Conservation (phyloP, 2,329 filamentous ascomycete genomes). For the Exophiala lecanii-corni region DNA sequence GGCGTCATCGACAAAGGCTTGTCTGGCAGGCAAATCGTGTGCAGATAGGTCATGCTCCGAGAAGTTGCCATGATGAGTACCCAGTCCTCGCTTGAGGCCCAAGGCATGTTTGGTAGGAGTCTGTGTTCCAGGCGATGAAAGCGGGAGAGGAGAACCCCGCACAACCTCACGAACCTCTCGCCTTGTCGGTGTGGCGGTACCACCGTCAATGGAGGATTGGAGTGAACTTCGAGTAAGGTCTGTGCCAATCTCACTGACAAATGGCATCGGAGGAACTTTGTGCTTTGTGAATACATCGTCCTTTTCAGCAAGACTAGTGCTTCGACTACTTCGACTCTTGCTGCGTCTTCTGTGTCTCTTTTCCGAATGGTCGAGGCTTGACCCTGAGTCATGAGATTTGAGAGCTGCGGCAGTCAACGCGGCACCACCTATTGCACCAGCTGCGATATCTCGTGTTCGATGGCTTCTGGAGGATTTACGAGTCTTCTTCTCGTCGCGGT, state of each 20-base stretch:
- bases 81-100: constrained; percentile 53
- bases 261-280: constrained; percentile 74
- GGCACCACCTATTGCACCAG: constrained; percentile 52
- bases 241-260: constrained; percentile 80
- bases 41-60: constrained; percentile 48
- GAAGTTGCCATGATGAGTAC: constrained; percentile 60
- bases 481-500: constrained; percentile 49
- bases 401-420: constrained; percentile 60
- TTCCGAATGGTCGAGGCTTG: constrained; percentile 46
- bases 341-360: constrained; percentile 41
- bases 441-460: constrained; percentile 50
- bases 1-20: constrained; percentile 44
- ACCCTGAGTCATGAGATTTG: constrained; percentile 61
- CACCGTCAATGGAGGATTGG: constrained; percentile 72
- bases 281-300: constrained; percentile 48
- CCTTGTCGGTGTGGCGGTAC: constrained; percentile 64
- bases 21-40: constrained; percentile 33
- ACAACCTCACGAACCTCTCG: constrained; percentile 60
- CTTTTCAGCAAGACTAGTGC: constrained; percentile 51
- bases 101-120: constrained; percentile 53
- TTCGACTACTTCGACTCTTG: constrained; percentile 49
- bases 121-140: constrained; percentile 56
- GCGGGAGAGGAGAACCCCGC: constrained; percentile 50
- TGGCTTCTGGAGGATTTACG: constrained; percentile 52
- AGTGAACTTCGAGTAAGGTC: constrained; percentile 86